Conservation (phyloP, 768 basidiomycete genomes). For the Lyophyllum atratum region DNA sequence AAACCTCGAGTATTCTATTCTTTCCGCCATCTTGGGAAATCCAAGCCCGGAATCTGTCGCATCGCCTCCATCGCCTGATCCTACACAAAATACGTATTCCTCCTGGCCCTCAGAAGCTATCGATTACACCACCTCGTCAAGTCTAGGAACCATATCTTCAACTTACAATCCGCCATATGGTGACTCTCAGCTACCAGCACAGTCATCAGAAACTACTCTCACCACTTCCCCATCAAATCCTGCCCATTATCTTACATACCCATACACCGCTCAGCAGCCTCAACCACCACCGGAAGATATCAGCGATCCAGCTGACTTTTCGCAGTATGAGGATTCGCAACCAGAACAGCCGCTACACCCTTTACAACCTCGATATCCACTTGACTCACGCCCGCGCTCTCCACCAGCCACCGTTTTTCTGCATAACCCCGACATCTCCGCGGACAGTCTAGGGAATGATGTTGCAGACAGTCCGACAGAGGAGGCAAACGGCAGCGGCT, state of each 20-base stretch:
- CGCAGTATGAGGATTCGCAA: conserved; percentile 28
- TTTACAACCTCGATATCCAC: conserved; percentile 54
- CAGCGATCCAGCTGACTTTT: conserved; percentile 36
- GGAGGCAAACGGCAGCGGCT: conserved; percentile 29
- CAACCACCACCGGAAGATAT: conserved; percentile 35
- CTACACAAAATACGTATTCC: conserved; percentile 34
- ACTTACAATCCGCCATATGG: conserved; percentile 34
- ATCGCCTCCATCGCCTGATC: conserved; percentile 42
- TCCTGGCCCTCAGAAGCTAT: conserved; percentile 46
- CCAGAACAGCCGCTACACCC: conserved; percentile 38
- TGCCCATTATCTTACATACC: conserved; percentile 48
- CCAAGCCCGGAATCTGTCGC: conserved; percentile 55
- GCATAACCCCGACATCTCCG: conserved; percentile 25
- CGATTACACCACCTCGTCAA: conserved; percentile 39
- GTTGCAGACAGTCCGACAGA: conserved; percentile 34
- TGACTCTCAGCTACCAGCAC: conserved; percentile 37
- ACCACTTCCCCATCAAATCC: conserved; percentile 36
- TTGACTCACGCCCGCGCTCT: conserved; percentile 44
- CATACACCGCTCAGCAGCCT: conserved; percentile 38
- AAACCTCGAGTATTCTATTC: conserved; percentile 92
- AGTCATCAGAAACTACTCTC: conserved; percentile 34
- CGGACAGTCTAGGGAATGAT: conserved; percentile 20
- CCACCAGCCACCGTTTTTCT: conserved; percentile 37
- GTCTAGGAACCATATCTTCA: conserved; percentile 25
- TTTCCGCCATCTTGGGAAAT: conserved; percentile 87